A percentile compares a stretch with the other conserved stretches of the same genome.
Evolutionary conservation across 192 early-diverging fungal genomes (phyloP).

Genomic region (Rhizophagus prolifer): DNA sequence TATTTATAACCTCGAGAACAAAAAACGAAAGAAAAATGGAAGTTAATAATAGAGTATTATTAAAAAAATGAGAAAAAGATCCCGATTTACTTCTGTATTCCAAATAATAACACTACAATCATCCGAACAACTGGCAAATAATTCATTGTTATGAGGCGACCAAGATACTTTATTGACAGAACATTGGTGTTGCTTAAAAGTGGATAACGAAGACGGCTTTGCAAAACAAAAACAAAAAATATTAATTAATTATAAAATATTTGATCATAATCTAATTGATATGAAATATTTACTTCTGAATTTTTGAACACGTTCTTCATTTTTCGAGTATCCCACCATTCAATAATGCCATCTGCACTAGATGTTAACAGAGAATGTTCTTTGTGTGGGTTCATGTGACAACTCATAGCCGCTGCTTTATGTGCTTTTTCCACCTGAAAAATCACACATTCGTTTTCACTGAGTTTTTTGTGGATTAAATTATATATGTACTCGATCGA

Average conservation of each 20-base stretch:
- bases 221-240: background rate
- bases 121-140: slow-evolving; percentile 23
- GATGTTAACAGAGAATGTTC: slow-evolving; percentile 5
- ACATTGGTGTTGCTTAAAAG: slow-evolving; percentile 4
- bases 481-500: background rate
- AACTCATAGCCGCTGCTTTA: background rate
- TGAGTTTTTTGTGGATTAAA: background rate
- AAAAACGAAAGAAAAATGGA: background rate
- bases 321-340: slow-evolving; percentile 16
- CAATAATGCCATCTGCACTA: background rate
- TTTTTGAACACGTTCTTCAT: background rate
- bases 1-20: background rate
- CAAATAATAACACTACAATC: slow-evolving; percentile 9
- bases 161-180: slow-evolving; percentile 13
- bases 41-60: background rate
- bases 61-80: background rate
- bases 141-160: background rate
- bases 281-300: background rate
- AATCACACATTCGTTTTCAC: background rate
- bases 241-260: background rate
- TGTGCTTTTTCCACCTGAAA: slow-evolving; percentile 10
- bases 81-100: background rate
- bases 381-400: background rate
- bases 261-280: background rate
- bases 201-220: background rate